A percentile compares a stretch with the other conserved stretches of the same genome.
These are phyloP conservation scores for Lotus japonicus DNA, from an alignment of 306 rosid species.

Conservation along the genomic window DNA sequence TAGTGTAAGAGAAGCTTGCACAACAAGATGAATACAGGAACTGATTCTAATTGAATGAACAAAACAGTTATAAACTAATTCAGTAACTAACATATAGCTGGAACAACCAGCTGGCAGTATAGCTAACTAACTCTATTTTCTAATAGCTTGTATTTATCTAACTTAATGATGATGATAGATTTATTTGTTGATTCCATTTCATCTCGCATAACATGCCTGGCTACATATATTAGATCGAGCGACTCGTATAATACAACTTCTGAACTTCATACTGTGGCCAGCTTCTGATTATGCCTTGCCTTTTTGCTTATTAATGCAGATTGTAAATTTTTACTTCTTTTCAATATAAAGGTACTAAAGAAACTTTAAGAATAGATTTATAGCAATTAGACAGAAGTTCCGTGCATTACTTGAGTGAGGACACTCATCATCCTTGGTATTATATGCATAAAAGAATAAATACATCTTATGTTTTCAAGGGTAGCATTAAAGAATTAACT, in stretches of 20 bases:
- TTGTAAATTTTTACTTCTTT: background rate
- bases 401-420: background rate
- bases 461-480: background rate
- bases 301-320: background rate
- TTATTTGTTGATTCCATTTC: constrained; percentile 3
- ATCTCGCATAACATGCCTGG: background rate
- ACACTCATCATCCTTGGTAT: background rate
- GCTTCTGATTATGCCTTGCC: background rate
- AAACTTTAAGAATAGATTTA: background rate
- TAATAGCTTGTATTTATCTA: background rate
- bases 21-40: no score
- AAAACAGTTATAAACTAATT: no score
- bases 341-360: background rate
- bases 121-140: no score
- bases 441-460: background rate
- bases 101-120: no score
- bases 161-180: background rate
- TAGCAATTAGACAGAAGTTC: background rate
- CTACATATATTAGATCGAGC: background rate
- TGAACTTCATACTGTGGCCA: background rate
- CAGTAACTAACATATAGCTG: no score
- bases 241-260: background rate
- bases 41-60: no score
- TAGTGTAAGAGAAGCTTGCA: no score
- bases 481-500: background rate